These are phyloP conservation scores for Paraconiothyrium brasiliense DNA, from an alignment of 2,329 filamentous ascomycete genomes.

Conservation along the genomic window DNA sequence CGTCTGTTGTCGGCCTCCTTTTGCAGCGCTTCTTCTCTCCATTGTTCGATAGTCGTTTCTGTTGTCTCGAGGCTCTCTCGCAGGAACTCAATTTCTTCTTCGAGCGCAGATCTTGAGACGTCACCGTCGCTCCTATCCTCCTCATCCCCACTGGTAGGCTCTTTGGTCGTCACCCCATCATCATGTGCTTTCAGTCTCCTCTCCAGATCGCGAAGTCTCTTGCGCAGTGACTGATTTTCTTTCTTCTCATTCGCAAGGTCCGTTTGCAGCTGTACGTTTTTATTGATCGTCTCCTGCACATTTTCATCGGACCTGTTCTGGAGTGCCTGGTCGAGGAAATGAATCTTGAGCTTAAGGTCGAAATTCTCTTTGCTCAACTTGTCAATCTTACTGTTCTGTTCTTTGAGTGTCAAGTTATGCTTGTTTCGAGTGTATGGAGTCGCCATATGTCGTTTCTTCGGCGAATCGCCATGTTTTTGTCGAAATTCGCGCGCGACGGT, in stretches of 20 bases:
- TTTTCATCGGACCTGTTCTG: constrained; percentile 95
- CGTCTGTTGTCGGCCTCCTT: constrained; percentile 87
- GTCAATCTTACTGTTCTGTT: constrained; percentile 97
- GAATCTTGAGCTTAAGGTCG: constrained; percentile 93
- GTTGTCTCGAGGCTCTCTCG: constrained; percentile 87
- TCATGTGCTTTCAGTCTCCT: constrained; percentile 72
- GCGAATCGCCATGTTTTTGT: constrained; percentile 72
- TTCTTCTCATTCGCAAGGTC: constrained; percentile 88
- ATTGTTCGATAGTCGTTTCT: constrained; percentile 81
- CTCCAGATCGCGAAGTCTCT: constrained; percentile 86
- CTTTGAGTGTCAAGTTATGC: constrained; percentile 80
- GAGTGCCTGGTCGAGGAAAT: constrained; percentile 92
- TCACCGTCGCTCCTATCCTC: constrained; percentile 64
- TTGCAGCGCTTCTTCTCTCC: constrained; percentile 78
- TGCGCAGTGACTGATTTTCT: constrained; percentile 84
- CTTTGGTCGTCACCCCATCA: constrained; percentile 59
- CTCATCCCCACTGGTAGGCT: constrained; percentile 56
- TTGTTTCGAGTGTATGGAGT: constrained; percentile 51
- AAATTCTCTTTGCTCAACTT: constrained; percentile 98
- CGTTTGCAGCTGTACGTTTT: constrained; percentile 95
- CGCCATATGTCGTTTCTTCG: constrained; percentile 63
- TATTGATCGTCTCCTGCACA: constrained; percentile 96
- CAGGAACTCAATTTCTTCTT: constrained; percentile 86
- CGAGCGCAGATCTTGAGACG: constrained; percentile 71
- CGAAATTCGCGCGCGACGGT: constrained; percentile 87